Conservation (phyloP, 495 filamentous ascomycete species). For the Penicillium odoratum region DNA sequence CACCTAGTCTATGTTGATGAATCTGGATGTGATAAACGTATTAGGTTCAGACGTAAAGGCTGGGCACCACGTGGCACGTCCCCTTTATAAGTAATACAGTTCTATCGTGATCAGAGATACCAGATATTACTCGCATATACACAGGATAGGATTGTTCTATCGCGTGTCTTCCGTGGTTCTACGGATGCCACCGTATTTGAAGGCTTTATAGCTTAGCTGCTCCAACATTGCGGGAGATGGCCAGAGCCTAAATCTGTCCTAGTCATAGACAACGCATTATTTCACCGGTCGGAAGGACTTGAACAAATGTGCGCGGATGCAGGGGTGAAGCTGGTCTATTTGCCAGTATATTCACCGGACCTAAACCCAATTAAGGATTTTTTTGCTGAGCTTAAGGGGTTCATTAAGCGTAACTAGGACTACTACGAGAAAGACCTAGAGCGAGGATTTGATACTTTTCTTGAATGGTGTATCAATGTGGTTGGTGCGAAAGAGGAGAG, state of each 20-base stretch:
- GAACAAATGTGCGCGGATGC: conserved; percentile 30
- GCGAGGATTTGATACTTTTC: conserved; percentile 34
- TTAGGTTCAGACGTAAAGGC: no score
- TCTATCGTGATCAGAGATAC: no score
- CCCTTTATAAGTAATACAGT: no score
- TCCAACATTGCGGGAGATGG: conserved; percentile 3
- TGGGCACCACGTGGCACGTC: no score
- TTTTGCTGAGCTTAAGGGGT: conserved; percentile 29
- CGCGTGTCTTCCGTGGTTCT: conserved; percentile 3
- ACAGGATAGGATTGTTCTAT: no score
- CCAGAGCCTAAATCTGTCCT: conserved; percentile 9
- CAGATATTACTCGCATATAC: no score
- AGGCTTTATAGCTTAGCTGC: conserved; percentile 4
- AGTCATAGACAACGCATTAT: no score
- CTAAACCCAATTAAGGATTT: conserved; percentile 33
- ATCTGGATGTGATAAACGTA: no score
- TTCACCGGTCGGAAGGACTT: neutral
- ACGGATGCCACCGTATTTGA: conserved; percentile 1
- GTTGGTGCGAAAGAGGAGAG: conserved; percentile 22
- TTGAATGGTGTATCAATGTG: conserved; percentile 27
- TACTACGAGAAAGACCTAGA: conserved; percentile 30
- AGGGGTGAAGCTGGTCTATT: conserved; percentile 38
- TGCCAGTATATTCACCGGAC: conserved; percentile 26
- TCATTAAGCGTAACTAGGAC: conserved; percentile 18
- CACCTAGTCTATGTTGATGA: no score